Base-by-base conservation (phyloP, 1,284 basidiomycete species). In the Porphyrellus sp. region DNA sequence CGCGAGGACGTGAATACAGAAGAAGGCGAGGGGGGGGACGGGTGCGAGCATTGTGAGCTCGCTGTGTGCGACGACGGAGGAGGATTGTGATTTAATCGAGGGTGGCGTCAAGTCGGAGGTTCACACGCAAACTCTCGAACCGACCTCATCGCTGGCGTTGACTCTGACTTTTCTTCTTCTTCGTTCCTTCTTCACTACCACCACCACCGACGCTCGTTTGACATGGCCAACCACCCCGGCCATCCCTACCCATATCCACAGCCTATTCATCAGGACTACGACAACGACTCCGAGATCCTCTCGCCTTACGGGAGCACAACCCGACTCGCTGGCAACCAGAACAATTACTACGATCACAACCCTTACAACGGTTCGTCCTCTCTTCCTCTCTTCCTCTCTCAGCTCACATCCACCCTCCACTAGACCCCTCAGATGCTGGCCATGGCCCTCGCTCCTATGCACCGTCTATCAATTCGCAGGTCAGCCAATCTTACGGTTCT, bases 381-480 rank as follows among this genome's bases (percentile, higher is more conserved):
- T 5, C 24, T 13, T 23, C 24, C 33, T 38, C 24, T 20, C 20
- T n/a, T 41, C 27, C 20, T 3, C 8, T 40, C 54, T 61, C 53
- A 47, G 46, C 55, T 62, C 51, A 73, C 58, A 55, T 66, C 51
- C 53, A 62, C 56, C 24, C 61, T 63, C 61, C 66, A 55, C 54
- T 62, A 51, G 74, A 74, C 53, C 68, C 71, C 33, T 75, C 78
- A 25, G 83, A 83, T 44, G 25, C 56, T 47, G 70, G 74, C 34
- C 74, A 74, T 58, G 67, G 69, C 54, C 68, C 70, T 49, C 74
- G 68, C 44, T 68, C 68, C 7, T 83, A 83, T 56, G 70, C 77
- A 39, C 73, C 78, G 16, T 83, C 82, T 43, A 72, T 81, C 53
- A 74, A 76, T 61, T 83, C 81, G 9, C 80, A 82, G 65, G 74